phyloP scores from a whole-genome alignment of 2,329 filamentous ascomycete species.

The Fusarium pininemorale region DNA sequence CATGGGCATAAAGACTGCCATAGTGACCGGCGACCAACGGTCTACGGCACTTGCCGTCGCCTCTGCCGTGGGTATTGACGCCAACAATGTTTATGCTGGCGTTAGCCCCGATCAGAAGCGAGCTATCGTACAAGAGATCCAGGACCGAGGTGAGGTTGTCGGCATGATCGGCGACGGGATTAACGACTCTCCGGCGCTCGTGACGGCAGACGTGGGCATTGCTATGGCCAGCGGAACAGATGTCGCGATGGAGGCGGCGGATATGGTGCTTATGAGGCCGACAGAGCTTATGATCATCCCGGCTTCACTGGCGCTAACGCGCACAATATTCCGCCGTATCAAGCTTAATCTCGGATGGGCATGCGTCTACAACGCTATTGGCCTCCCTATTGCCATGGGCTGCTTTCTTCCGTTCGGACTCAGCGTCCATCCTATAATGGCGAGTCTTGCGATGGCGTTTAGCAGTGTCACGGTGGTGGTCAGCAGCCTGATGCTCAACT shows the following conservation, averaged over 20 bases:
- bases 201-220: slow-evolving; percentile 91
- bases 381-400: slow-evolving; percentile 96
- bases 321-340: slow-evolving; percentile 89
- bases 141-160: slow-evolving; percentile 78
- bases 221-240: slow-evolving; percentile 93
- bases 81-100: slow-evolving; percentile 80
- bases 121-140: slow-evolving; percentile 79
- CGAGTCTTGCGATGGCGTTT: slow-evolving; percentile 91
- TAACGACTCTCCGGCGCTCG: slow-evolving; percentile 95
- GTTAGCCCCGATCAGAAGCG: slow-evolving; percentile 93
- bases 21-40: slow-evolving; percentile 92
- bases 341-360: slow-evolving; percentile 94
- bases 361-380: slow-evolving; percentile 89
- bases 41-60: slow-evolving; percentile 88
- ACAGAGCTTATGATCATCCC: slow-evolving; percentile 94
- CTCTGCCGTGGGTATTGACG: slow-evolving; percentile 79
- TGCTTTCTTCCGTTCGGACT: slow-evolving; percentile 89
- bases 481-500: slow-evolving; percentile 83
- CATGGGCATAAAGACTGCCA: slow-evolving; percentile 87
- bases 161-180: slow-evolving; percentile 99
- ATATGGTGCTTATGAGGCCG: slow-evolving; percentile 93
- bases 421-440: slow-evolving; percentile 91
- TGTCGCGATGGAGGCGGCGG: slow-evolving; percentile 96
- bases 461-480: slow-evolving; percentile 90
- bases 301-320: slow-evolving; percentile 82